Conservation (phyloP, 306 rosid species). For the Comarum palustre region DNA sequence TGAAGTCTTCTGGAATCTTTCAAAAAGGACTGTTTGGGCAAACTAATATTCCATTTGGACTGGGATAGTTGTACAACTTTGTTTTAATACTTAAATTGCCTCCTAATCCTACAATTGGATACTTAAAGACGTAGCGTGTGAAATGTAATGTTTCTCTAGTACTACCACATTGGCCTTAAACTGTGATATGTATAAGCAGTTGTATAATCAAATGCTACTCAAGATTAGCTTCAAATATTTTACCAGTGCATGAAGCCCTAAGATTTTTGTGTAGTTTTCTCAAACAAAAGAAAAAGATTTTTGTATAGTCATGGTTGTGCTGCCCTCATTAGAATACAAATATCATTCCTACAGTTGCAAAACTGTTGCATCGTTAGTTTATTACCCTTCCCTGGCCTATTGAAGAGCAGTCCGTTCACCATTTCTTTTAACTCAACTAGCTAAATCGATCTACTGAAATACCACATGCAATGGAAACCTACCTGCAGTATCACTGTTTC, state of each 20-base stretch:
- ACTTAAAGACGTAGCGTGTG: background rate
- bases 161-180: background rate
- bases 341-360: background rate
- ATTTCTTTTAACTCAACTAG: background rate
- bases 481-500: background rate
- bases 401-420: background rate
- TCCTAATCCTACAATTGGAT: background rate
- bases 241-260: background rate
- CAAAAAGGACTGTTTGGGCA: background rate
- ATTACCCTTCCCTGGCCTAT: background rate
- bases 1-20: background rate
- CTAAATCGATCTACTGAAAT: background rate
- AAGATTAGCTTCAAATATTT: background rate
- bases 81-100: background rate
- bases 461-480: background rate
- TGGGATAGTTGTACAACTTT: background rate
- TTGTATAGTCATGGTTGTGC: background rate
- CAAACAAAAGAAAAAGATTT: too few relatives aligned
- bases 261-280: background rate
- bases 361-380: background rate
- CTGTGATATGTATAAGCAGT: background rate
- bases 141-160: background rate
- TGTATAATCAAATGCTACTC: background rate
- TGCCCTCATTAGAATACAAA: background rate
- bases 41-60: background rate